These are phyloP conservation scores for Metroxylon sagu DNA, from an alignment of 176 grass and related monocot species.

Conservation along the genomic window DNA sequence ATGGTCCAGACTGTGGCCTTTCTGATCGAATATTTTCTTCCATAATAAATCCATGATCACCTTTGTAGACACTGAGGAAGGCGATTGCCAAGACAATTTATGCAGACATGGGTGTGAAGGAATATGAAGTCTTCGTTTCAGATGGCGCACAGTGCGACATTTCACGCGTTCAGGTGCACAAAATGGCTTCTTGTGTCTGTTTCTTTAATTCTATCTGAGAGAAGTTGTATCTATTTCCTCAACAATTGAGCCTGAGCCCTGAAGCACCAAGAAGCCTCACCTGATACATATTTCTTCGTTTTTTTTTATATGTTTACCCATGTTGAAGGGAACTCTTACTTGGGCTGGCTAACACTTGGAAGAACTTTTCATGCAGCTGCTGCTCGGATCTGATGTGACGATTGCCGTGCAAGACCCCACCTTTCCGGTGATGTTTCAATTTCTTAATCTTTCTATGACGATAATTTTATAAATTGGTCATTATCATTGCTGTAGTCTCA, in stretches of 20 bases:
- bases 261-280: too few species aligned
- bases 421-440: slow-evolving; percentile 49
- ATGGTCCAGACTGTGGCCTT: neutral
- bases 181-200: neutral
- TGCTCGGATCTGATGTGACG: slow-evolving; percentile 64
- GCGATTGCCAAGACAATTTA: slow-evolving; percentile 58
- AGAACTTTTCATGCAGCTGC: slow-evolving; percentile 30
- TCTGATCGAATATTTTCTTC: too few species aligned
- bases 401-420: slow-evolving; percentile 96
- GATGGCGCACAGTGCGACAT: slow-evolving; percentile 93
- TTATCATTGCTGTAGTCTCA: too few species aligned
- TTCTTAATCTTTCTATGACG: too few species aligned
- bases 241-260: too few species aligned
- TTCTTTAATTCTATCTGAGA: too few species aligned
- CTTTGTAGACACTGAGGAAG: slow-evolving; percentile 52
- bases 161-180: slow-evolving; percentile 56
- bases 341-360: too few species aligned
- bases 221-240: too few species aligned
- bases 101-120: slow-evolving; percentile 49
- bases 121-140: slow-evolving; percentile 69
- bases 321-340: too few species aligned
- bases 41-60: neutral
- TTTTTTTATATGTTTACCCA: too few species aligned
- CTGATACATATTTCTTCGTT: too few species aligned
- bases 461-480: too few species aligned